Conservation (phyloP, 176 grass and related monocot genomes). For the Cenchrus purpureus region DNA sequence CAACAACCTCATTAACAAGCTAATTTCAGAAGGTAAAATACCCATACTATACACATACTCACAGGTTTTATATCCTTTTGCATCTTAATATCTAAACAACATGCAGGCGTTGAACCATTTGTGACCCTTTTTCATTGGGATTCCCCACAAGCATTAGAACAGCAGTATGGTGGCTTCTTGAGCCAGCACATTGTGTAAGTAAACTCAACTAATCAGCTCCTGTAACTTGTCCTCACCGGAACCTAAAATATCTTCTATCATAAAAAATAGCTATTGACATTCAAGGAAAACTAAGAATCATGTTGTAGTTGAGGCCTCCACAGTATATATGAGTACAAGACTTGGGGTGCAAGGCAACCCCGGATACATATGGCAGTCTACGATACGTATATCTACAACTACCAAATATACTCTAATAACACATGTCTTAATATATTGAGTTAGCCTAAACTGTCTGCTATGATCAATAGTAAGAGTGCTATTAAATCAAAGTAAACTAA, state of each 20-base stretch:
- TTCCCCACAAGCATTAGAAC: slow-evolving; percentile 76
- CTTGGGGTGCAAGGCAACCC: too few relatives aligned
- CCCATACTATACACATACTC: neutral
- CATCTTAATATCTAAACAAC: slow-evolving; percentile 19
- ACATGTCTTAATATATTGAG: too few relatives aligned
- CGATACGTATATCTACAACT: too few relatives aligned
- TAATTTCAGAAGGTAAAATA: slow-evolving; percentile 69
- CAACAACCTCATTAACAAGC: slow-evolving; percentile 75
- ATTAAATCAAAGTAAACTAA: slow-evolving; percentile 16
- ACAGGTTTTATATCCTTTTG: neutral
- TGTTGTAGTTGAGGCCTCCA: too few relatives aligned
- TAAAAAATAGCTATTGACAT: slow-evolving; percentile 6
- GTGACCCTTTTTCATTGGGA: slow-evolving; percentile 96
- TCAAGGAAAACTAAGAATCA: slow-evolving; percentile 6
- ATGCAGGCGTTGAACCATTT: slow-evolving; percentile 77
- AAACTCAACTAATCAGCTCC: slow-evolving; percentile 3
- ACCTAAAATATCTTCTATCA: neutral
- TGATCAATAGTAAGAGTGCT: slow-evolving; percentile 19
- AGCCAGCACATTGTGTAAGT: slow-evolving; percentile 74
- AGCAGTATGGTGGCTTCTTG: slow-evolving; percentile 78
- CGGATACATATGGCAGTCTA: too few relatives aligned
- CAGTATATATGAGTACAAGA: too few relatives aligned
- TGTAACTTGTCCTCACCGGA: slow-evolving; percentile 1
- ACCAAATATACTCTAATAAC: too few relatives aligned
- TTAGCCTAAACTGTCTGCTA: neutral